Base-by-base conservation (phyloP, 208 protist genomes). In the Leishmania tarentolae region DNA sequence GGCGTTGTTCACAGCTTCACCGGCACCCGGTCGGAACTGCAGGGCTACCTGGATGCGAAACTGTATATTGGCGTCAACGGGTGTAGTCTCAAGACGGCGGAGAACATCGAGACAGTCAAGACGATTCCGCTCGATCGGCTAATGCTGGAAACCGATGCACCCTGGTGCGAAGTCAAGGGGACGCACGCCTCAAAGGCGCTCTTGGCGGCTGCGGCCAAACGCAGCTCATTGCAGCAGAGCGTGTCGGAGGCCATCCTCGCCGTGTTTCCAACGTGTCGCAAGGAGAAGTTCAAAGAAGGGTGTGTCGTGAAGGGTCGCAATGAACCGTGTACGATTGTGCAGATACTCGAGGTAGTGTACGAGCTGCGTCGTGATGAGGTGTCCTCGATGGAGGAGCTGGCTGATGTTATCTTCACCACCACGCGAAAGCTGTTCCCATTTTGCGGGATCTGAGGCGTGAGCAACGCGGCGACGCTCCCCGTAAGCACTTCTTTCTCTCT, bases 1-100 rank as follows among this genome's bases (percentile, higher is more conserved):
- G 95, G 95, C 28, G 98, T 99, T 19, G 97, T 99, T 50, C 98
- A 99, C 87, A 98, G 94, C 63, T 99, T 99, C 87, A 98, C 95
- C 11, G 98, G 97, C 28, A 93, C 88, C n/a, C 19, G 47, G 8
- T 86, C 92, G 53, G 96, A 99, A 63, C 74, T 97, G 13, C 78
- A 95, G 7, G 74, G 75, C 47, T 85, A 99, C 56, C 72, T 99
- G 0, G 88, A 90, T 9, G 76, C 97, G 21, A 92, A 87, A 21
- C 82, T 99, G 24, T 99, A 92, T 83, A 98, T 99, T 88, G 98
- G 98, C 35, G 85, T 99, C 31, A 99, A 98, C 81, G 97, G 98
- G 0, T 99, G 97, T 76, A 98, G 93, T n/a, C 86, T 99, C 13
- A 98, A 99, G 86, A 98, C 97, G 42, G 80, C 85, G 46, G 97